phyloP scores from a whole-genome alignment of 768 basidiomycete genomes.

The Leccinum subtestaceum region DNA sequence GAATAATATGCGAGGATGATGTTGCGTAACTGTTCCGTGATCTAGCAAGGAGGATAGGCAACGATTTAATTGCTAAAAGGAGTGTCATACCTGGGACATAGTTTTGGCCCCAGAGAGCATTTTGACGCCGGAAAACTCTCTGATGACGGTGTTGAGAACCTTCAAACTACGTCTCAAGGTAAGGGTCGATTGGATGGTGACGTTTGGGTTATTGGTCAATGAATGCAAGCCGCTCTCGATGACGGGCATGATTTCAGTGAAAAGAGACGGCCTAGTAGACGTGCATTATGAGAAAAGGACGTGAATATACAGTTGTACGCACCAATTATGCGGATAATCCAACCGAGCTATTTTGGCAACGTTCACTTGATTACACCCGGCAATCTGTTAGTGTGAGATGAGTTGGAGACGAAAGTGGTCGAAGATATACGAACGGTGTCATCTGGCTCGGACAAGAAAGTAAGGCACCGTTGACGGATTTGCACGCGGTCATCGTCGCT shows the following conservation, averaged over 20 bases:
- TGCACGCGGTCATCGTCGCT: conserved; percentile 61
- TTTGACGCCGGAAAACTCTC: conserved; percentile 69
- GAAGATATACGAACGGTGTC: conserved; percentile 55
- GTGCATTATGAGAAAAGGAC: neutral
- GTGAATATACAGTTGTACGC: conserved; percentile 15
- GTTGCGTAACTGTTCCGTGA: conserved; percentile 40
- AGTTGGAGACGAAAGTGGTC: neutral
- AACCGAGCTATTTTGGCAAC: conserved; percentile 73
- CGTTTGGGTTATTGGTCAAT: conserved; percentile 42
- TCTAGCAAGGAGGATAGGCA: conserved; percentile 11
- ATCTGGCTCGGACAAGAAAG: conserved; percentile 74
- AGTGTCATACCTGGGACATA: conserved; percentile 54
- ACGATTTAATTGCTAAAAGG: neutral
- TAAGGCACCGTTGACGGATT: conserved; percentile 64
- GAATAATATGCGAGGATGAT: conserved; percentile 63
- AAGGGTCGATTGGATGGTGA: conserved; percentile 45
- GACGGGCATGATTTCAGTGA: conserved; percentile 44
- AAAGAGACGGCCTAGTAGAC: conserved; percentile 23
- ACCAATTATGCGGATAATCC: conserved; percentile 79
- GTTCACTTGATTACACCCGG: conserved; percentile 72
- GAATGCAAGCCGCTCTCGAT: conserved; percentile 54
- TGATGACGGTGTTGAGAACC: conserved; percentile 62
- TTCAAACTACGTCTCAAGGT: conserved; percentile 59
- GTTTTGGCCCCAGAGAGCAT: conserved; percentile 65
- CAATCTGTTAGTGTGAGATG: conserved; percentile 44